Evolutionary conservation across 257 asterid species (phyloP).

Genomic region (Datura wrightii): DNA sequence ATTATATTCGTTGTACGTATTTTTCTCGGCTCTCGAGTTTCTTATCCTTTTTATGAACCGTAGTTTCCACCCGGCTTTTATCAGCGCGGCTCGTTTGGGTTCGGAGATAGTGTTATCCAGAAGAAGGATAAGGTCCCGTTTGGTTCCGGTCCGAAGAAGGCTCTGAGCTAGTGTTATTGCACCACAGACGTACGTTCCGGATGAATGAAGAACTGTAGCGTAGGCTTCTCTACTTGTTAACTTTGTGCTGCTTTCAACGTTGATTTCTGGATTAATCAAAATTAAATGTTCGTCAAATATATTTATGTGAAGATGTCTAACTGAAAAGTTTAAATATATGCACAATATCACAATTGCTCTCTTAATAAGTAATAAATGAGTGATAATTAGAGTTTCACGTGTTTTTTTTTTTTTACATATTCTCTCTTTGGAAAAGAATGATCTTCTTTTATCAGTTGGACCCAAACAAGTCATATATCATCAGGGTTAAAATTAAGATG

Average conservation of each 20-base stretch:
- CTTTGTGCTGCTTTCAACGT: conserved; percentile 37
- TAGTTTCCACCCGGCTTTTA: conserved; percentile 78
- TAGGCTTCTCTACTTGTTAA: conserved; percentile 60
- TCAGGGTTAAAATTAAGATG: no score
- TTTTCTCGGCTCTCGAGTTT: conserved; percentile 71
- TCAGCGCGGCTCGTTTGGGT: conserved; percentile 57
- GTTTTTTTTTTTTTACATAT: no score
- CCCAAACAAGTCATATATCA: no score
- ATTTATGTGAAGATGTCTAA: no score
- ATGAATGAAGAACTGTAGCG: conserved; percentile 80
- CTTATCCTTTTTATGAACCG: conserved; percentile 73
- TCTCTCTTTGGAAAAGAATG: no score
- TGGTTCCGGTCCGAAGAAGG: conserved; percentile 62
- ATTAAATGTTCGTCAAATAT: neutral
- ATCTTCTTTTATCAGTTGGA: no score
- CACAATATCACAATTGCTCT: no score
- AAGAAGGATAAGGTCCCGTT: conserved; percentile 75
- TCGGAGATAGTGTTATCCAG: conserved; percentile 62
- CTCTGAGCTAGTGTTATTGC: conserved; percentile 80
- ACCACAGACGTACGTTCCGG: conserved; percentile 79
- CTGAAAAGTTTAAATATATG: no score
- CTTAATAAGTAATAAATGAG: no score
- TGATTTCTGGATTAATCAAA: conserved; percentile 27
- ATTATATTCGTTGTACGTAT: conserved; percentile 79
- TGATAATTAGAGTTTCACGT: no score